Percentiles rank a stretch among this genome's conserved stretches.
Evolutionary conservation across 805 yeast genomes (phyloP).

Genomic region (Kazachstania bromeliacearum): DNA sequence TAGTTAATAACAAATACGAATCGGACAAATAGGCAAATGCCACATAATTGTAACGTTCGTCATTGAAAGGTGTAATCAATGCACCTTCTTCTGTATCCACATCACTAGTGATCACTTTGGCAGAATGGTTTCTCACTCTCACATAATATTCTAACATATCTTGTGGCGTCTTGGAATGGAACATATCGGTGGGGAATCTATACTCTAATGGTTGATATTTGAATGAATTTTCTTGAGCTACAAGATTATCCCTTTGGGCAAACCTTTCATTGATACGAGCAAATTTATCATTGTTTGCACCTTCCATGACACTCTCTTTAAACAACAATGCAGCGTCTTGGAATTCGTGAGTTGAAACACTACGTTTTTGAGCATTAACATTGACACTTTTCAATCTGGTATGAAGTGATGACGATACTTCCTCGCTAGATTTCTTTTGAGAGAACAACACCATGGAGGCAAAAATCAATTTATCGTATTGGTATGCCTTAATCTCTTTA

Average conservation of each 20-base stretch:
- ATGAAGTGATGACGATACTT: too few species aligned
- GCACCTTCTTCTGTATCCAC: neutral
- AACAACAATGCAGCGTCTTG: conserved; percentile 13
- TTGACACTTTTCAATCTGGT: conserved; percentile 16
- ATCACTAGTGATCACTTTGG: neutral
- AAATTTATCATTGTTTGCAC: neutral
- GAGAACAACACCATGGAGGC: conserved; percentile 44
- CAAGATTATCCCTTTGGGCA: conserved; percentile 4
- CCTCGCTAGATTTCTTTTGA: conserved; percentile 1
- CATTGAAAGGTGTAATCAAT: conserved; percentile 15
- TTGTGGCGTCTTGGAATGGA: conserved; percentile 13
- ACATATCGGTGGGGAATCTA: conserved; percentile 30
- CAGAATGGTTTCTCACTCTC: conserved; percentile 12
- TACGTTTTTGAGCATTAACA: conserved; percentile 11
- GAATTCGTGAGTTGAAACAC: neutral
- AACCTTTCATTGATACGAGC: conserved; percentile 3
- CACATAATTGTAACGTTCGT: conserved; percentile 38
- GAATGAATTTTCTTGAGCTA: conserved; percentile 27
- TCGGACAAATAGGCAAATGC: conserved; percentile 55
- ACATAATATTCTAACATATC: conserved; percentile 22
- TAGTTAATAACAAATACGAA: conserved; percentile 42
- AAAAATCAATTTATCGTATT: conserved; percentile 42
- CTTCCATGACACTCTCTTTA: conserved; percentile 10
- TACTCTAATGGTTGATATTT: conserved; percentile 27
- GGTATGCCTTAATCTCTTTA: conserved; percentile 46